Percentiles rank a stretch among this genome's conserved stretches.
Evolutionary conservation across 768 basidiomycete species (phyloP).

Genomic region (Paxillus rubicundulus): DNA sequence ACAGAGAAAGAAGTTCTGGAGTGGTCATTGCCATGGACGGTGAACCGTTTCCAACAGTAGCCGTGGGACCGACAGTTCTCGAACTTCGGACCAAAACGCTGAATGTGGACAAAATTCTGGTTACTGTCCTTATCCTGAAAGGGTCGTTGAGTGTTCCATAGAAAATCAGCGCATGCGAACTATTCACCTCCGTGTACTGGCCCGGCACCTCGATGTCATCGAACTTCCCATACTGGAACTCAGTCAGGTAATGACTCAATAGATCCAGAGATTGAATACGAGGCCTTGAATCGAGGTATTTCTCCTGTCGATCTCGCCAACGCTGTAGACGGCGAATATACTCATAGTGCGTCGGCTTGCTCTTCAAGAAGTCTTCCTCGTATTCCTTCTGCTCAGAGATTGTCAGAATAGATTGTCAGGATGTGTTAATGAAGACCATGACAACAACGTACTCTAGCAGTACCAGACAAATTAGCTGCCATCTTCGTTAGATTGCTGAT

Average conservation of each 20-base stretch:
- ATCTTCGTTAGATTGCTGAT: constrained; percentile 57
- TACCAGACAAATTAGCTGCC: constrained; percentile 54
- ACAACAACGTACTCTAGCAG: constrained; percentile 50
- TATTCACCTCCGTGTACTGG: constrained; percentile 90
- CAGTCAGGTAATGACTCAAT: constrained; percentile 89
- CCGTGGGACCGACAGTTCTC: constrained; percentile 88
- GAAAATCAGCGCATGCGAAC: not conserved
- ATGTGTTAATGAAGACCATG: not conserved
- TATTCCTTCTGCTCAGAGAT: constrained; percentile 65
- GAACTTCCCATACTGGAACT: constrained; percentile 96
- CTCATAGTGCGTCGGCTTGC: constrained; percentile 77
- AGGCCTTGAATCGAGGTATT: constrained; percentile 75
- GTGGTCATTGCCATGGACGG: constrained; percentile 87
- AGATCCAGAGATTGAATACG: constrained; percentile 81
- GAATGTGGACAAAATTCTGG: constrained; percentile 85
- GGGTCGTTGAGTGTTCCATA: constrained; percentile 6
- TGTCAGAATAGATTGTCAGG: constrained; percentile 1
- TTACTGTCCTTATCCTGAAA: constrained; percentile 90
- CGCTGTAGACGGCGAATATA: constrained; percentile 87
- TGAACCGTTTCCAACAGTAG: constrained; percentile 85
- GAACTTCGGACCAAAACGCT: constrained; percentile 86
- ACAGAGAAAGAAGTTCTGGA: constrained; percentile 88
- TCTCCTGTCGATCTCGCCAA: constrained; percentile 92
- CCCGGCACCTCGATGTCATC: constrained; percentile 99
- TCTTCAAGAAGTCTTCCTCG: constrained; percentile 84